A percentile compares a stretch with the other conserved stretches of the same genome.
Evolutionary conservation across 257 asterid genomes (phyloP).

Genomic region (Fraxinus excelsior): DNA sequence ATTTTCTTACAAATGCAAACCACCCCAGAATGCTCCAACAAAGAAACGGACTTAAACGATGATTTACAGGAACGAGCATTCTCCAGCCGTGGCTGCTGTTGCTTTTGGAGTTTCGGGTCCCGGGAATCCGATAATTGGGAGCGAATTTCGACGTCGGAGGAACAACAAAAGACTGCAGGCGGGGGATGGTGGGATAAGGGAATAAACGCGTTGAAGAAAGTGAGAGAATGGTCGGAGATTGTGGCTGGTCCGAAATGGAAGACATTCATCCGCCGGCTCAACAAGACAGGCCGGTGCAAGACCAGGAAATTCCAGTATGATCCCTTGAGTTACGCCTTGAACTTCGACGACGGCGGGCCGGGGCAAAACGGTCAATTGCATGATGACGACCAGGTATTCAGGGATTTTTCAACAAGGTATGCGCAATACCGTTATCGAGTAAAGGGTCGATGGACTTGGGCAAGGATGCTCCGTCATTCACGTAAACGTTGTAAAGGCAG

Average conservation of each 20-base stretch:
- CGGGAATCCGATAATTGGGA: constrained; percentile 55
- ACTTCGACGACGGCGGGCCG: constrained; percentile 70
- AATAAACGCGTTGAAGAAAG: constrained; percentile 47
- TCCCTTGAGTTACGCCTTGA: constrained; percentile 67
- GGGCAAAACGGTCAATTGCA: constrained; percentile 40
- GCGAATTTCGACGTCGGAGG: constrained; percentile 51
- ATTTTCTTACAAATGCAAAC: constrained; percentile 41
- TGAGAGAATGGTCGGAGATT: constrained; percentile 80
- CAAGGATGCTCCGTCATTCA: constrained; percentile 33
- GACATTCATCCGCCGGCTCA: constrained; percentile 81
- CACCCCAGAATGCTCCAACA: constrained; percentile 31
- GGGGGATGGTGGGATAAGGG: constrained; percentile 51
- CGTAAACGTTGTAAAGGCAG: background rate
- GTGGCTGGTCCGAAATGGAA: constrained; percentile 96
- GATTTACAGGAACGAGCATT: constrained; percentile 42
- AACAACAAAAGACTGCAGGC: constrained; percentile 19
- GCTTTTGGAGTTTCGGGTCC: constrained; percentile 41
- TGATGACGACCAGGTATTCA: constrained; percentile 40
- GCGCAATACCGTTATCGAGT: constrained; percentile 44
- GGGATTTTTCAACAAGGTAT: constrained; percentile 61
- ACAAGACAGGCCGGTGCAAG: constrained; percentile 40
- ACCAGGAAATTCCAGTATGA: constrained; percentile 57
- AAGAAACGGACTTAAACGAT: constrained; percentile 29
- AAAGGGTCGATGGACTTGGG: constrained; percentile 29
- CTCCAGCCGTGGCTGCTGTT: constrained; percentile 57